Base-by-base conservation (phyloP, 2,329 filamentous ascomycete genomes). In the Alternaria brassicae region DNA sequence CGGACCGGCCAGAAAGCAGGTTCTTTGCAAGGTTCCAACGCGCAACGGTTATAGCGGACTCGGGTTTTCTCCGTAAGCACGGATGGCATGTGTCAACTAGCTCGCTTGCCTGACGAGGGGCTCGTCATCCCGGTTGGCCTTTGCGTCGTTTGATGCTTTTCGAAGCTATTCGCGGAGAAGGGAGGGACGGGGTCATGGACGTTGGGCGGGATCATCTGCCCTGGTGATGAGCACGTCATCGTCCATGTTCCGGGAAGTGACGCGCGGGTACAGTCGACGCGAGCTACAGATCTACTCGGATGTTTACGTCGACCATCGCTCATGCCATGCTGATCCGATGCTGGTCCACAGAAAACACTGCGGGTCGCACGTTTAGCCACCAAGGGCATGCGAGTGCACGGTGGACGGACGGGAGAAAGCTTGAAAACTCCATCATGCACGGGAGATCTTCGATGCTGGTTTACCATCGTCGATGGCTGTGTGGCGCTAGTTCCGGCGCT, bases 391-490 rank as follows among this genome's bases (percentile, higher is more conserved):
- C 17, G 12, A 19, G 36, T 42, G 36, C 23, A 42, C 37, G 27
- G 49, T 30, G n/a, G 23, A 21, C 23, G n/a, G 23, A 21, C 37
- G 50, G 50, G 10, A 53, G 19, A 40, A 32, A 32, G 36, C 28
- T 34, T 48, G 13, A 13, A 36, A 40, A 49, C 13, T 19, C 19
- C 55, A 28, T 53, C 15, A 19, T 12, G 17, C 41, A 49, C 56
- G 60, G 60, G 52, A 62, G 60, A 62, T 62, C 41, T 44, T 56
- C 60, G 60, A 62, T 62, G 59, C 12, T 25, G 25, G 27, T 19
- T 25, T 32, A 25, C 21, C 56, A 62, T 62, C 60, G 60, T 53
- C 60, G 60, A 62, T 60, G 56, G 36, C 23, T 55, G 9, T n/a
- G 52, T 45, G 23, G 10, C 27, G 41, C 52, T 39, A 40, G 44